Evolutionary conservation across 306 rosid genomes (phyloP).

Genomic region (Crataegus laevigata): DNA sequence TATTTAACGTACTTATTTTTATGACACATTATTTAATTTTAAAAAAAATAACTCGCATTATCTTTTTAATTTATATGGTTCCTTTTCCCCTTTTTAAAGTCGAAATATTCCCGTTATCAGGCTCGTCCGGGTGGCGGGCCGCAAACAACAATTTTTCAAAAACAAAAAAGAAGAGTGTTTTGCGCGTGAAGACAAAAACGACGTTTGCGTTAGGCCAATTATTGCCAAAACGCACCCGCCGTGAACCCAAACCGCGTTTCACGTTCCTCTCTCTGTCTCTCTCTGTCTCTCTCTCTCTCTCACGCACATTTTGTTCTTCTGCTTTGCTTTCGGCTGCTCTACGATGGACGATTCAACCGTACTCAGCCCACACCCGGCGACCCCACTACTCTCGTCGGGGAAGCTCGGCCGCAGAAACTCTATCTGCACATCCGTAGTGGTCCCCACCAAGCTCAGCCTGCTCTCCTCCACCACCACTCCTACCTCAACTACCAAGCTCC

Average conservation of each 20-base stretch:
- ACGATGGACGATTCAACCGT: constrained; percentile 26
- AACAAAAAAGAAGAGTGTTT: background rate
- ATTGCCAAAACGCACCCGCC: background rate
- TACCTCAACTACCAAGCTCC: constrained; percentile 7
- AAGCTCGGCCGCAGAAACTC: constrained; percentile 51
- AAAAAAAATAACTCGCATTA: too few relatives aligned
- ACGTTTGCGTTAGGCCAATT: background rate
- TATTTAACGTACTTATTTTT: too few relatives aligned
- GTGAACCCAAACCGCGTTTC: background rate
- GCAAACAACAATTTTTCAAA: background rate
- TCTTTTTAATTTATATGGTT: too few relatives aligned
- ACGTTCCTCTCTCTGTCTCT: background rate
- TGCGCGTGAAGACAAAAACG: background rate
- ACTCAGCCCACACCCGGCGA: constrained; percentile 1
- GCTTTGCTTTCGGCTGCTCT: background rate
- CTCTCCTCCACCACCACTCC: background rate
- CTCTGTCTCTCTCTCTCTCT: background rate
- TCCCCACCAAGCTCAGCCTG: constrained; percentile 20
- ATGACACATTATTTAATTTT: too few relatives aligned
- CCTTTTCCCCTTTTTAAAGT: too few relatives aligned
- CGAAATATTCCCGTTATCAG: background rate
- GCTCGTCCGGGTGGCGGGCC: background rate
- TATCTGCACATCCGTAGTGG: constrained; percentile 29
- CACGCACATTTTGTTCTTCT: background rate
- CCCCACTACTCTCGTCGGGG: background rate